A percentile compares a stretch with the other conserved stretches of the same genome.
Evolutionary conservation across 257 asterid genomes (phyloP).

Genomic region (Cinchona pubescens): DNA sequence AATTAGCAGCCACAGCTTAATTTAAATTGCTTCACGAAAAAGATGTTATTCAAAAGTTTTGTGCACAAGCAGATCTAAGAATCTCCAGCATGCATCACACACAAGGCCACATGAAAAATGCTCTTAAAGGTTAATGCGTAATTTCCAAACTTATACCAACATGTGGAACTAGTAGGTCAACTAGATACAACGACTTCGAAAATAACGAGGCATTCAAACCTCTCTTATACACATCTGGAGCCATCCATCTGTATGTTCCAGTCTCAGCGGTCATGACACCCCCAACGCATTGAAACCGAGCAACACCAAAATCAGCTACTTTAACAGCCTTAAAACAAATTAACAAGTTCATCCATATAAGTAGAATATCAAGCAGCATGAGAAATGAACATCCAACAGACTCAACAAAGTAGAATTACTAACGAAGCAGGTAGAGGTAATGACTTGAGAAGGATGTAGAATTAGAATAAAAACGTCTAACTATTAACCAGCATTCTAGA

Average conservation of each 20-base stretch:
- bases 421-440: not conserved
- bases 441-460: not conserved
- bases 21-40: not conserved
- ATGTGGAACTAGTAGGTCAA: not conserved
- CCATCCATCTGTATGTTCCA: slow-evolving; percentile 48
- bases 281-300: slow-evolving; percentile 37
- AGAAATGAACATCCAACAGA: not conserved
- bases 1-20: not conserved
- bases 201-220: slow-evolving; percentile 20
- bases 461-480: not conserved
- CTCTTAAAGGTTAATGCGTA: not conserved
- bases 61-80: not conserved
- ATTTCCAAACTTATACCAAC: not conserved
- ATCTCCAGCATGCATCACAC: not conserved
- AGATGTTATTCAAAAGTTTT: not conserved
- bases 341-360: slow-evolving; percentile 29
- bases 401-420: not conserved
- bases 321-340: slow-evolving; percentile 38
- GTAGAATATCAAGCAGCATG: slow-evolving; percentile 4
- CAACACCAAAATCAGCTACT: slow-evolving; percentile 50
- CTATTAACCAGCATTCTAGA: not conserved
- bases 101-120: not conserved
- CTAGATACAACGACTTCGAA: not conserved
- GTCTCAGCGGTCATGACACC: slow-evolving; percentile 52
- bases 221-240: no score